These are phyloP conservation scores for Ilyonectria mors-panacis DNA, from an alignment of 2,329 filamentous ascomycete genomes.

Conservation along the genomic window DNA sequence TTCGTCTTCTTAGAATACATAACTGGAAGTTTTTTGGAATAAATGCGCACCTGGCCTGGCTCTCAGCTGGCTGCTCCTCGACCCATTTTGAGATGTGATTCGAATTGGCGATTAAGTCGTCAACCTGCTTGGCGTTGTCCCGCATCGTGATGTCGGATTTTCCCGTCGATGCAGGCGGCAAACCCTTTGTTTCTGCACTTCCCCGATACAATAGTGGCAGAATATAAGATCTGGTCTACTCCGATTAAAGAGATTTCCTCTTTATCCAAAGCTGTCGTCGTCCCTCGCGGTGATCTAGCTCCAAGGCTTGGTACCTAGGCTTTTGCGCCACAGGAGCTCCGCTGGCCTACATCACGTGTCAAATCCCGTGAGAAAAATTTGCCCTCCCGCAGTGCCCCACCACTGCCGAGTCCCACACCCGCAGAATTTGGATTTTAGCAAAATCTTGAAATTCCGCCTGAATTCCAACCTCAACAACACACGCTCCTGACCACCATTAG, in stretches of 20 bases:
- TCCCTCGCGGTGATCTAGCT: constrained; percentile 22
- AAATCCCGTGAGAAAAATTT: constrained; percentile 53
- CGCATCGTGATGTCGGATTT: constrained; percentile 38
- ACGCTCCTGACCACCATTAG: constrained; percentile 77
- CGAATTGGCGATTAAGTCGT: constrained; percentile 55
- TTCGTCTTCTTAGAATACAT: constrained; percentile 44
- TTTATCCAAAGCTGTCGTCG: constrained; percentile 28
- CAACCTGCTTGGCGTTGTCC: constrained; percentile 47
- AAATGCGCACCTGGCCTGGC: constrained; percentile 56
- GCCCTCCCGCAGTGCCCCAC: constrained; percentile 52
- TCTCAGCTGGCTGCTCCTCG: constrained; percentile 54
- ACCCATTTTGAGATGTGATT: constrained; percentile 59
- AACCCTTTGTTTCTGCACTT: constrained; percentile 15
- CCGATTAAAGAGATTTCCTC: constrained; percentile 7
- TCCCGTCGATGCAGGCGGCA: constrained; percentile 2
- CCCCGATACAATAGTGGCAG: neutral
- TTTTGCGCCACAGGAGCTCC: constrained; percentile 18
- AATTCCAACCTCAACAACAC: constrained; percentile 45
- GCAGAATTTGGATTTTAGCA: constrained; percentile 35
- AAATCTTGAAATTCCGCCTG: constrained; percentile 42
- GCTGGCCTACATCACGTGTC: constrained; percentile 49
- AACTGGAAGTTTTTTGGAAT: constrained; percentile 27
- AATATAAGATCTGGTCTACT: neutral
- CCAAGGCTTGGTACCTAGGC: constrained; percentile 23
- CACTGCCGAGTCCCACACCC: constrained; percentile 44